These are phyloP conservation scores for Fusarium clavum DNA, from an alignment of 2,329 filamentous ascomycete species.

Conservation along the genomic window DNA sequence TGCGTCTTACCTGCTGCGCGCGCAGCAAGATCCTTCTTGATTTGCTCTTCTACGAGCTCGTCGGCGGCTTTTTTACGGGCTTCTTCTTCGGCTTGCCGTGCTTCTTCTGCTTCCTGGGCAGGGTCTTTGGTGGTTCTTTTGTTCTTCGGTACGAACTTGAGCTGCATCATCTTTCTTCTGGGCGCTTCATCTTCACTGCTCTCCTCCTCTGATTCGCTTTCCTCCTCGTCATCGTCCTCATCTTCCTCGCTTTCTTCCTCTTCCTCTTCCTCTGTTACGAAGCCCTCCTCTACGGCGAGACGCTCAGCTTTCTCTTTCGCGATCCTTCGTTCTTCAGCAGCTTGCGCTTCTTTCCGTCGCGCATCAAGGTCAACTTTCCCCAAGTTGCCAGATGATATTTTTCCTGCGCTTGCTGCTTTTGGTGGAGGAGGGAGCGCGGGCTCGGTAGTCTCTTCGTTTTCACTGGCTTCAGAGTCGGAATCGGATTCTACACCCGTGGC, in stretches of 20 bases:
- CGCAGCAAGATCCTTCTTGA: constrained; percentile 82
- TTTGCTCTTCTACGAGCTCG: constrained; percentile 86
- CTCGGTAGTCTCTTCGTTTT: constrained; percentile 52
- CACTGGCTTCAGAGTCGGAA: constrained; percentile 64
- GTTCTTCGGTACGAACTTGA: constrained; percentile 72
- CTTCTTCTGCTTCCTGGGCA: constrained; percentile 51
- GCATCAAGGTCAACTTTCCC: constrained; percentile 65
- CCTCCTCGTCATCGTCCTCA: constrained; percentile 50
- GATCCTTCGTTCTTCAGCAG: constrained; percentile 59
- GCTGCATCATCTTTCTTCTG: constrained; percentile 68
- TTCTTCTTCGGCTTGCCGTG: constrained; percentile 64
- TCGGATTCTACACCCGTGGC: constrained; percentile 67
- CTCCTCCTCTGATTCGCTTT: constrained; percentile 59
- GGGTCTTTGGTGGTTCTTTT: constrained; percentile 56
- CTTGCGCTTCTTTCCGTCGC: constrained; percentile 59
- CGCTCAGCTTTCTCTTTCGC: constrained; percentile 64
- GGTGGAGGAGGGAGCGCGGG: constrained; percentile 64
- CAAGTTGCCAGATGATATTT: constrained; percentile 63
- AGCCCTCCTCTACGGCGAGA: constrained; percentile 69
- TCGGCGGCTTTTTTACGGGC: constrained; percentile 78
- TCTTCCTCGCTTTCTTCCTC: constrained; percentile 57
- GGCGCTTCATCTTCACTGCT: constrained; percentile 69
- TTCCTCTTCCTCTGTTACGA: constrained; percentile 68
- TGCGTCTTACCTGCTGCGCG: constrained; percentile 81
- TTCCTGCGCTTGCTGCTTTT: constrained; percentile 67